Percentiles rank a stretch among this genome's conserved stretches.
These are phyloP conservation scores for Serendipita sp. DNA, from an alignment of 768 basidiomycete species.

Conservation along the genomic window DNA sequence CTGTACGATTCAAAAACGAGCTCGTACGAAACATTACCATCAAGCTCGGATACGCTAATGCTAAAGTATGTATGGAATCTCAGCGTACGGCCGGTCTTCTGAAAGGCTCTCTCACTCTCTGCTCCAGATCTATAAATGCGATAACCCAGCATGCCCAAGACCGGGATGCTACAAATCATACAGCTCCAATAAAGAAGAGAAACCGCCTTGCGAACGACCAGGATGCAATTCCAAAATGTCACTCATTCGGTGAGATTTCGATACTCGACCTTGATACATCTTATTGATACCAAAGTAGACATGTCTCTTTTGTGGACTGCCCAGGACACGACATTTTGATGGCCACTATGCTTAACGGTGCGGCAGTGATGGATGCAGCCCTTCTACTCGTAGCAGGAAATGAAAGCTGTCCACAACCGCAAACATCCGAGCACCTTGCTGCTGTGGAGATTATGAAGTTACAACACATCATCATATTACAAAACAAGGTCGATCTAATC, in stretches of 20 bases:
- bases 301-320: slow-evolving; percentile 97
- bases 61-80: slow-evolving; percentile 46
- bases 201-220: slow-evolving; percentile 83
- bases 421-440: slow-evolving; percentile 96
- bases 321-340: slow-evolving; percentile 99
- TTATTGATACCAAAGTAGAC: slow-evolving; percentile 22
- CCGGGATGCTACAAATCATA: slow-evolving; percentile 93
- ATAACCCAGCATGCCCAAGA: slow-evolving; percentile 81
- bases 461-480: slow-evolving; percentile 91
- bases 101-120: not conserved
- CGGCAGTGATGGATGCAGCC: slow-evolving; percentile 99
- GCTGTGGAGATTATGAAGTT: slow-evolving; percentile 99
- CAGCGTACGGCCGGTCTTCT: not conserved
- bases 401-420: slow-evolving; percentile 97
- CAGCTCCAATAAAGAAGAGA: slow-evolving; percentile 84
- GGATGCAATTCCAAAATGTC: slow-evolving; percentile 85
- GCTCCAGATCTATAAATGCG: slow-evolving; percentile 88
- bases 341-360: slow-evolving; percentile 99
- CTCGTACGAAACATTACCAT: slow-evolving; percentile 98
- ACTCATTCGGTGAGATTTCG: slow-evolving; percentile 44
- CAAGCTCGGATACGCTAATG: slow-evolving; percentile 98
- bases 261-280: not conserved
- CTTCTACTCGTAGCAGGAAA: slow-evolving; percentile 91
- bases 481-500: slow-evolving; percentile 98
- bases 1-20: slow-evolving; percentile 98